phyloP scores from a whole-genome alignment of 306 rosid genomes.

The Prosopis cineraria region DNA sequence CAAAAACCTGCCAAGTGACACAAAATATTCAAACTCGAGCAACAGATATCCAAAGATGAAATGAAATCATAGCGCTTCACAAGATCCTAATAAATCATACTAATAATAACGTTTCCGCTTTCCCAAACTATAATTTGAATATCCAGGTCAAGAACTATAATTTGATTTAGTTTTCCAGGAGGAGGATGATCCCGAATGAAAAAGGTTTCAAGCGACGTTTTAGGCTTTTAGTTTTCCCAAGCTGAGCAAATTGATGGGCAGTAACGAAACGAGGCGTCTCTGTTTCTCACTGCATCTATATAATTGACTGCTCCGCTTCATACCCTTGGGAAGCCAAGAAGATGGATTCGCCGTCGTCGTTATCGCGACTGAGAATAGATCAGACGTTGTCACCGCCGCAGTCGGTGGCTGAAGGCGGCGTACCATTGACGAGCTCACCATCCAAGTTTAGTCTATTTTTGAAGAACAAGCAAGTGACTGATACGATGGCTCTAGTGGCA shows the following conservation, averaged over 20 bases:
- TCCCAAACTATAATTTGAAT: background rate
- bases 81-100: background rate
- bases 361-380: background rate
- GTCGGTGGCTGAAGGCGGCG: background rate
- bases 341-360: background rate
- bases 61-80: background rate
- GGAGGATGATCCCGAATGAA: background rate
- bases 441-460: background rate
- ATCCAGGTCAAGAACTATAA: no score
- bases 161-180: no score
- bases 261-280: conserved; percentile 3
- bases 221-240: background rate
- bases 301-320: background rate
- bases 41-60: background rate
- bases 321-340: background rate
- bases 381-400: background rate
- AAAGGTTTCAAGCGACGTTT: background rate
- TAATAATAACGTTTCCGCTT: background rate
- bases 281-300: background rate
- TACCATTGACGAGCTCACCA: background rate
- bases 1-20: background rate
- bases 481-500: conserved; percentile 13
- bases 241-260: background rate
- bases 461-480: conserved; percentile 16
- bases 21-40: background rate